These are phyloP conservation scores for fission yeast (Schizosaccharomyces pombe) DNA, from an alignment of 805 yeast species.

Conservation along the genomic window ASM294v3 CU329670.1:4020501-4021000, in stretches of 20 bases:
- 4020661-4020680: constrained; percentile 1
- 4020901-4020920: background rate
- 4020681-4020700: background rate
- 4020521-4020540: background rate
- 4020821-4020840: background rate
- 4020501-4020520: background rate
- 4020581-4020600: background rate
- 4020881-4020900: background rate
- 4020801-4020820: background rate
- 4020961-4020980: background rate
- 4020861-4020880: background rate
- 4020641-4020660: background rate
- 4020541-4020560: background rate
- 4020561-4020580: background rate
- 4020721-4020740: background rate
- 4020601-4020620: background rate
- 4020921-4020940: background rate
- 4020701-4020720: background rate
- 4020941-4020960: background rate
- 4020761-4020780: background rate
- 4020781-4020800: background rate
- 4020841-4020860: background rate
- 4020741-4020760: background rate
- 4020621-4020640: background rate
- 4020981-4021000: background rate